Evolutionary conservation across 2,329 filamentous ascomycete genomes (phyloP).

Genomic region (Fusarium concolor): DNA sequence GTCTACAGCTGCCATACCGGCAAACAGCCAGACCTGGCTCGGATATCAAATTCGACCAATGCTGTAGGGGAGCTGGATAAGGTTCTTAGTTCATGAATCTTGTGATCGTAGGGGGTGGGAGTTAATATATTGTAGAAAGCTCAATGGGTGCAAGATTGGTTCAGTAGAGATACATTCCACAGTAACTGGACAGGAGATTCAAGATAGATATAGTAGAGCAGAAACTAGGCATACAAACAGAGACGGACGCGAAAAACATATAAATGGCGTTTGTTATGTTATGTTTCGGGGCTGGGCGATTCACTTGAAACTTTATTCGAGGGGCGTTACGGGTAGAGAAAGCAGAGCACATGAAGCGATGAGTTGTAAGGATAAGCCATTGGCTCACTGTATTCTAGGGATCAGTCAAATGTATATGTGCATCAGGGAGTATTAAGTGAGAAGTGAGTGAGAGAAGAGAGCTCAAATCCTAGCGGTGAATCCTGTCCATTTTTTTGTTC

Average conservation of each 20-base stretch:
- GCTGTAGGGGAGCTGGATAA: neutral
- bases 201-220: constrained; percentile 9
- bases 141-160: neutral
- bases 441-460: constrained; percentile 9
- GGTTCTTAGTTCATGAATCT: constrained; percentile 16
- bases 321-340: neutral
- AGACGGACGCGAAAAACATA: constrained; percentile 25
- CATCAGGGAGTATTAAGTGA: constrained; percentile 15
- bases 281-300: constrained; percentile 12
- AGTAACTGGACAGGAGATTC: neutral
- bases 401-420: constrained; percentile 7
- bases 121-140: neutral
- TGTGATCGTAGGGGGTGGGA: neutral
- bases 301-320: constrained; percentile 30
- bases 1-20: constrained; percentile 26
- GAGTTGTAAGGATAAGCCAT: constrained; percentile 13
- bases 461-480: constrained; percentile 32
- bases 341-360: constrained; percentile 4
- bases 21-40: constrained; percentile 7
- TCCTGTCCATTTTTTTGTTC: constrained; percentile 11
- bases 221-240: neutral
- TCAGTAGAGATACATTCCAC: neutral
- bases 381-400: constrained; percentile 14
- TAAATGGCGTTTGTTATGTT: constrained; percentile 19
- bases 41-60: neutral